Evolutionary conservation across 2,329 filamentous ascomycete genomes (phyloP).

Genomic region (Pezicula neosporulosa): DNA sequence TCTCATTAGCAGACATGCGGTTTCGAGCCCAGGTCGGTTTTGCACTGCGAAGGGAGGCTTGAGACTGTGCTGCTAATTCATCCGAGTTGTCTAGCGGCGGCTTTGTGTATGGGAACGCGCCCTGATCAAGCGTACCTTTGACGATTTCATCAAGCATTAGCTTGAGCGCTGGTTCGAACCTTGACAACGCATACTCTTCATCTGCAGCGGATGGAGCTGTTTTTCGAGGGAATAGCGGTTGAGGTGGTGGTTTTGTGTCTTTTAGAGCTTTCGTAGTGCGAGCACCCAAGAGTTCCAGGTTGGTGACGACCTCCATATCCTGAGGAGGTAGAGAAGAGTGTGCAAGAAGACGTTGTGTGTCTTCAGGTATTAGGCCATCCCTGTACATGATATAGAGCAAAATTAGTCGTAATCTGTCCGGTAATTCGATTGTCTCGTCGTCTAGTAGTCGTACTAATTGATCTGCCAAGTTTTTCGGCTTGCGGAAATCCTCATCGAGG

Average conservation of each 20-base stretch:
- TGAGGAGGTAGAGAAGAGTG: slow-evolving; percentile 76
- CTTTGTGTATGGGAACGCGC: slow-evolving; percentile 68
- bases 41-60: slow-evolving; percentile 81
- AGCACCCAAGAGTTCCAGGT: slow-evolving; percentile 79
- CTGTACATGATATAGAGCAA: slow-evolving; percentile 83
- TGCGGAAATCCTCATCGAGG: slow-evolving; percentile 86
- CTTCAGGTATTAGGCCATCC: slow-evolving; percentile 78
- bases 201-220: slow-evolving; percentile 47
- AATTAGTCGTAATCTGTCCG: slow-evolving; percentile 81
- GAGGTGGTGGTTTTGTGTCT: slow-evolving; percentile 63
- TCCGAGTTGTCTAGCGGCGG: slow-evolving; percentile 63
- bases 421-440: slow-evolving; percentile 67
- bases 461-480: slow-evolving; percentile 84
- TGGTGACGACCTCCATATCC: slow-evolving; percentile 70
- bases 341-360: slow-evolving; percentile 78
- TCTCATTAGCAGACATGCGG: slow-evolving; percentile 70
- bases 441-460: slow-evolving; percentile 85
- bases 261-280: slow-evolving; percentile 71
- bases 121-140: slow-evolving; percentile 63
- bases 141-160: slow-evolving; percentile 75
- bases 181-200: slow-evolving; percentile 82
- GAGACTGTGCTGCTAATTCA: slow-evolving; percentile 48
- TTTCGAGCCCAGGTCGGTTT: slow-evolving; percentile 95
- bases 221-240: slow-evolving; percentile 71
- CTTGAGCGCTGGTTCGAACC: slow-evolving; percentile 80